Base-by-base conservation (phyloP, 441 rosid species). In the Metrosideros polymorpha region DNA sequence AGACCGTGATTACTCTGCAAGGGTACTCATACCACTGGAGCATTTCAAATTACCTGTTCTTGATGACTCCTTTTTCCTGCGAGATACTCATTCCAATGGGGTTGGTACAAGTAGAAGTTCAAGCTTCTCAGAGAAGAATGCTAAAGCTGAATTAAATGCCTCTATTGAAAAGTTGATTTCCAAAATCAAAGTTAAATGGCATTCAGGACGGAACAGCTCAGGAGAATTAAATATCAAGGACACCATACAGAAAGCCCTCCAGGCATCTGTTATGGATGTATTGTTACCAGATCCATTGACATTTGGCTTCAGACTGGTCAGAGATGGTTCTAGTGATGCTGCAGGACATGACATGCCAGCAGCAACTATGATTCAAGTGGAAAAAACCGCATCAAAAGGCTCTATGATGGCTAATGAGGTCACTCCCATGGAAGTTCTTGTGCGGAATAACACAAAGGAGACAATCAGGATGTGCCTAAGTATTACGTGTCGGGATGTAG, bases 241-340 rank as follows among this genome's bases (percentile, higher is more conserved):
- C 86, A 96, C 98, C 85, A 92, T 96, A 88, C 97, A 93, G 89
- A 92, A 96, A 82, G 99, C 98, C 7, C 98, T 98, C 59, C 98
- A 95, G 91, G 90, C 98, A 54, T 95, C 98, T 1, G 97, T 95
- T 88, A 94, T 96, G 99, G 99, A 98, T 90, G 97, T 98, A 59
- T 91, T 98, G 89, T 92, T 98, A 82, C 99, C 99, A 54, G 99
- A 98, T 92, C 99, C 99, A 45, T 90, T 98, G 89, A 96, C 99
- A 50, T 96, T 95, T 85, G 95, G 96, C 89, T 98, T 98, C 92
- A 91, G 94, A 90, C 94, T 98, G 87, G 92, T 91, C 86, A 92
- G 94, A 92, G 89, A 86, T 54, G 89, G 83, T 49, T 79, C 87
- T n/a, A 87, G 77, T 39, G 52, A 79, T 75, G 86, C 76, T n/a